These are phyloP conservation scores for Lipomyces sp. DNA, from an alignment of 805 yeast genomes.

Conservation along the genomic window DNA sequence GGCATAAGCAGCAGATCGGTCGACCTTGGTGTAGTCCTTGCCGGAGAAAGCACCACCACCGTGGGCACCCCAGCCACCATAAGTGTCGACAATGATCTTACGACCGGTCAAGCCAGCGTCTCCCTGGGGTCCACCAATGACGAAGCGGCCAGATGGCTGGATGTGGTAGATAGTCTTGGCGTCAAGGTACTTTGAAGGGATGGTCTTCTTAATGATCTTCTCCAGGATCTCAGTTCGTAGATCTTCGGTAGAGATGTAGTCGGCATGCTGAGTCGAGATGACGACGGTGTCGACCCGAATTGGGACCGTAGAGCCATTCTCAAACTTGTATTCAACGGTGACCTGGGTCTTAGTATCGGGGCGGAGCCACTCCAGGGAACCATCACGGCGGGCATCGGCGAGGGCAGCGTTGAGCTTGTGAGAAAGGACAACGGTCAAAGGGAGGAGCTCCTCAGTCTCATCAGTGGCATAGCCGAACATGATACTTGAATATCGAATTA, in stretches of 20 bases:
- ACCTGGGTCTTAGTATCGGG: slow-evolving; percentile 99
- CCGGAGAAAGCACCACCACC: slow-evolving; percentile 99
- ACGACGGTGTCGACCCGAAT: slow-evolving; percentile 97
- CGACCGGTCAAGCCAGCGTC: slow-evolving; percentile 99
- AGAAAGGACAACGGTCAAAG: slow-evolving; percentile 90
- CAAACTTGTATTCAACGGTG: slow-evolving; percentile 93
- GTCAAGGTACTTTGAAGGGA: slow-evolving; percentile 87
- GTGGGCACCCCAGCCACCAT: slow-evolving; percentile 99
- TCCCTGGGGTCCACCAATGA: slow-evolving; percentile 99
- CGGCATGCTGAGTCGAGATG: slow-evolving; percentile 97
- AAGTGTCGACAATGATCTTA: slow-evolving; percentile 98
- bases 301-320: slow-evolving; percentile 94
- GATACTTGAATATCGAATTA: slow-evolving; percentile 57
- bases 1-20: slow-evolving; percentile 99
- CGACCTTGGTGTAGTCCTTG: slow-evolving; percentile 99
- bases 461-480: slow-evolving; percentile 99
- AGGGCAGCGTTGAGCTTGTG: slow-evolving; percentile 96
- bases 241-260: slow-evolving; percentile 90
- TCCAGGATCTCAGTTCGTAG: slow-evolving; percentile 76
- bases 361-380: slow-evolving; percentile 94
- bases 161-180: slow-evolving; percentile 89
- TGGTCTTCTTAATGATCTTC: slow-evolving; percentile 88
- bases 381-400: slow-evolving; percentile 97
- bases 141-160: slow-evolving; percentile 99
- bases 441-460: slow-evolving; percentile 96